A percentile compares a stretch with the other conserved stretches of the same genome.
Evolutionary conservation across 306 rosid species (phyloP).

Genomic region (Arachis hypogaea): DNA sequence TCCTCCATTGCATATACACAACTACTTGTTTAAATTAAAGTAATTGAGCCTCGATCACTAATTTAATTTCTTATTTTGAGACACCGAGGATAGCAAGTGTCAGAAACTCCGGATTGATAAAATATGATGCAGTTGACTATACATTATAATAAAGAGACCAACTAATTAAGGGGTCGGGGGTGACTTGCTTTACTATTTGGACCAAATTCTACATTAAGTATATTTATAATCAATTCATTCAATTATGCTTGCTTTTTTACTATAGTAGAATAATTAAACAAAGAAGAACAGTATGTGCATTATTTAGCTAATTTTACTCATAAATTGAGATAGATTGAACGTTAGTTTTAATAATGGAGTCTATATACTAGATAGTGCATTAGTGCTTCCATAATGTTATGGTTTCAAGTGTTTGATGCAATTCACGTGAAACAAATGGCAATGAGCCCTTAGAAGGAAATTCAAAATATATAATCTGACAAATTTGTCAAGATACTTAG

Average conservation of each 20-base stretch:
- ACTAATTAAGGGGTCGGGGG: not conserved
- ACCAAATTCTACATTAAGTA: not conserved
- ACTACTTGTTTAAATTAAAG: not conserved
- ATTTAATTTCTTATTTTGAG: not conserved
- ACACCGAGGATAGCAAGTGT: not conserved
- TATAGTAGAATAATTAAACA: not conserved
- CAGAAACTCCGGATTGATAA: not conserved
- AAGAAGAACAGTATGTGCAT: not conserved
- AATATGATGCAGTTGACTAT: conserved; percentile 51
- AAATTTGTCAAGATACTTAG: too few species aligned
- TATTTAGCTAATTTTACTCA: not conserved
- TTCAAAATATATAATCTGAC: too few species aligned
- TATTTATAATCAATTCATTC: too few species aligned
- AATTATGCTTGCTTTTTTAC: not conserved
- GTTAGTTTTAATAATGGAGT: too few species aligned
- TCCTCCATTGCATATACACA: too few species aligned
- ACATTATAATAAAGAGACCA: conserved; percentile 7
- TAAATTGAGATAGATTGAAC: not conserved
- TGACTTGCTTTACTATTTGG: not conserved
- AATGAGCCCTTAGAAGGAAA: too few species aligned
- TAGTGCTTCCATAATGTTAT: too few species aligned
- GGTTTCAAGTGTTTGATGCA: too few species aligned
- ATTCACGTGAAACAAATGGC: too few species aligned
- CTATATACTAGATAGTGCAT: not conserved
- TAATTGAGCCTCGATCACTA: conserved; percentile 4